These are phyloP conservation scores for Endotrypanum monterogeii DNA, from an alignment of 208 protist species.

Conservation along the genomic window DNA sequence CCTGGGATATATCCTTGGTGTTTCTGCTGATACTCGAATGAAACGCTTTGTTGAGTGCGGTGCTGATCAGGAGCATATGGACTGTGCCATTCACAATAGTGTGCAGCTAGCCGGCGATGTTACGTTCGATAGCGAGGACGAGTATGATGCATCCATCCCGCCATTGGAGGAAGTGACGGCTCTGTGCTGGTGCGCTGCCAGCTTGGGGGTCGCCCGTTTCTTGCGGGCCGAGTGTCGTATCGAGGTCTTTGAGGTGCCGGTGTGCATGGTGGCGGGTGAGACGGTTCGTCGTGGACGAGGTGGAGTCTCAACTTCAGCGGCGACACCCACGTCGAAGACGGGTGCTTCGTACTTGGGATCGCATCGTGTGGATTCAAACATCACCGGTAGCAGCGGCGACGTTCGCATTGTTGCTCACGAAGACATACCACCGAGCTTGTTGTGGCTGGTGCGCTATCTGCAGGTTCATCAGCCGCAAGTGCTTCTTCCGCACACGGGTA, in stretches of 20 bases:
- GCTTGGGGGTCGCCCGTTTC: constrained; percentile 49
- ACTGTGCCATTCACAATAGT: not conserved
- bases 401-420: constrained; percentile 32
- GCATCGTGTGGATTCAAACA: not conserved
- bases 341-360: not conserved
- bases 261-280: constrained; percentile 30
- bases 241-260: constrained; percentile 53
- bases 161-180: constrained; percentile 12
- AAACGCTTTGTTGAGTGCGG: not conserved
- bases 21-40: not conserved
- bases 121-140: constrained; percentile 1
- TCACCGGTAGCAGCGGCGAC: constrained; percentile 6
- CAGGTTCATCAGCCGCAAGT: constrained; percentile 40
- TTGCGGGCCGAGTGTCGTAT: constrained; percentile 41
- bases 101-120: not conserved
- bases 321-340: not conserved
- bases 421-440: constrained; percentile 47
- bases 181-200: constrained; percentile 26
- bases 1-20: not conserved
- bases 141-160: not conserved
- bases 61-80: not conserved
- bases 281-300: constrained; percentile 17
- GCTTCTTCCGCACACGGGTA: constrained; percentile 43
- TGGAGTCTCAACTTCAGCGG: not conserved
- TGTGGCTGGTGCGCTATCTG: constrained; percentile 58